Evolutionary conservation across 768 basidiomycete species (phyloP).

Genomic region (Hericium alpestre): DNA sequence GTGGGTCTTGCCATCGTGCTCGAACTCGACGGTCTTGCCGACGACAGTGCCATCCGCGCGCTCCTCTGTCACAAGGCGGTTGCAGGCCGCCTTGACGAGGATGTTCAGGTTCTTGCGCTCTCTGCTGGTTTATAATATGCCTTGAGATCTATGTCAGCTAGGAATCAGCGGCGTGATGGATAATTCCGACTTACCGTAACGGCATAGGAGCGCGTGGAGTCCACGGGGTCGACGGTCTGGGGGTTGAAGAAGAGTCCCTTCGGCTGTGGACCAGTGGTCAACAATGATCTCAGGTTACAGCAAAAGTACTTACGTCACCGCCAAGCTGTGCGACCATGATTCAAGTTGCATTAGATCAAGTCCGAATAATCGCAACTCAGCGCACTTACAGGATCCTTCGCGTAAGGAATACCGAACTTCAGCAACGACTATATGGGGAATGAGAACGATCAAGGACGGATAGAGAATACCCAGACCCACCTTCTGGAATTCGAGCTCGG

Average conservation of each 20-base stretch:
- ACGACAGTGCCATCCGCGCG: not conserved
- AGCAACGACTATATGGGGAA: not conserved
- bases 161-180: not conserved
- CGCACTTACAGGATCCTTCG: not conserved
- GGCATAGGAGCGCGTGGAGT: not conserved
- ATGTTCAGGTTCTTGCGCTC: not conserved
- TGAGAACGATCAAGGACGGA: not conserved
- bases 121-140: not conserved
- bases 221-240: not conserved
- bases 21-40: constrained; percentile 4
- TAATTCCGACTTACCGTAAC: not conserved
- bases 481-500: not conserved
- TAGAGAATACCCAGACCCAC: not conserved
- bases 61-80: not conserved
- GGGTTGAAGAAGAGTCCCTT: not conserved
- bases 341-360: not conserved
- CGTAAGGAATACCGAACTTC: not conserved
- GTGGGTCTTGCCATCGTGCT: constrained; percentile 4
- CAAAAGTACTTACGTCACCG: not conserved
- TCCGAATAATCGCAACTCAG: not conserved
- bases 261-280: not conserved
- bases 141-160: not conserved
- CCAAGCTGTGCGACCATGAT: not conserved
- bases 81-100: not conserved
- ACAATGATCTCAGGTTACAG: no score